These are phyloP conservation scores for Fusarium temperatum DNA, from an alignment of 2,329 filamentous ascomycete species.

Conservation along the genomic window DNA sequence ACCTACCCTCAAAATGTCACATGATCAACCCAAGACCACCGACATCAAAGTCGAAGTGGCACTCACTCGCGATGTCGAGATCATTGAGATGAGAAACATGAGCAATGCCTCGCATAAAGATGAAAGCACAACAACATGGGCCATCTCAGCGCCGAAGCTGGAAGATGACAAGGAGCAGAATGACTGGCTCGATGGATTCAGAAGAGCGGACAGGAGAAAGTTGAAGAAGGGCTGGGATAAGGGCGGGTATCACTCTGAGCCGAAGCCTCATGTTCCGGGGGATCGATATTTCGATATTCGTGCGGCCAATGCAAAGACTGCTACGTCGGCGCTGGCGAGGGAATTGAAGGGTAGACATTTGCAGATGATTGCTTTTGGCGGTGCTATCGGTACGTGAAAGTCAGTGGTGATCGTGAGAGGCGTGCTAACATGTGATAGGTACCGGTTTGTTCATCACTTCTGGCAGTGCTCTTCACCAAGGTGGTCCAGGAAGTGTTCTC, in stretches of 20 bases:
- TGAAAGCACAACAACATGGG: conserved; percentile 13
- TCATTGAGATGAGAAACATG: conserved; percentile 30
- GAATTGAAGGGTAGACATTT: conserved; percentile 85
- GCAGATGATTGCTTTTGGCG: conserved; percentile 98
- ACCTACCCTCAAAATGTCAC: conserved; percentile 8
- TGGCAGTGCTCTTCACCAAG: conserved; percentile 73
- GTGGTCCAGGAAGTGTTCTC: conserved; percentile 80
- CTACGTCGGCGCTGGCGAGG: conserved; percentile 77
- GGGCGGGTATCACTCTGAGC: conserved; percentile 26
- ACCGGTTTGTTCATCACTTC: conserved; percentile 92
- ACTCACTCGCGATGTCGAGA: conserved; percentile 27
- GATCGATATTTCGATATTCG: conserved; percentile 64
- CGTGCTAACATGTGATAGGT: conserved; percentile 52
- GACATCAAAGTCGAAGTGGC: conserved; percentile 33
- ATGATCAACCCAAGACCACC: conserved; percentile 27
- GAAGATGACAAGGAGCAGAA: conserved; percentile 10
- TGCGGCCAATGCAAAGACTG: conserved; percentile 75
- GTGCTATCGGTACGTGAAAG: conserved; percentile 74
- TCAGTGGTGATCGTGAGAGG: background rate
- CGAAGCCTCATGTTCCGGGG: conserved; percentile 33
- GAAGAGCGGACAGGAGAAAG: conserved; percentile 28
- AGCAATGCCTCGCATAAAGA: conserved; percentile 4
- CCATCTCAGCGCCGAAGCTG: conserved; percentile 16
- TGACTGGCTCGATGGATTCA: conserved; percentile 38
- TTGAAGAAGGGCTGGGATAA: conserved; percentile 36